A percentile compares a stretch with the other conserved stretches of the same genome.
Evolutionary conservation across 257 asterid species (phyloP).

Genomic region (Rubia yunnanensis): DNA sequence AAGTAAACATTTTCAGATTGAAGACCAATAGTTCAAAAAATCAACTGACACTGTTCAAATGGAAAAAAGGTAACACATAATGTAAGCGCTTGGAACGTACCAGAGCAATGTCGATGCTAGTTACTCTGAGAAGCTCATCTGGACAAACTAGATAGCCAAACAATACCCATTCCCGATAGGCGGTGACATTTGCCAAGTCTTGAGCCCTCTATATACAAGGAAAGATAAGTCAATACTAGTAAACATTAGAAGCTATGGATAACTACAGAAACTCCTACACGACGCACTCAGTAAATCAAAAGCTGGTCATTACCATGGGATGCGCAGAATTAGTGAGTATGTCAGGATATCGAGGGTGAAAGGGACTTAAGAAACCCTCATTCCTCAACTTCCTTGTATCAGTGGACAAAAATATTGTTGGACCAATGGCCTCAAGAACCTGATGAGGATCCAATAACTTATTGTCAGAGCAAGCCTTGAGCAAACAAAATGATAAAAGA

Average conservation of each 20-base stretch:
- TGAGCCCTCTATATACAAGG: conserved; percentile 77
- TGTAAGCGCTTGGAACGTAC: conserved; percentile 32
- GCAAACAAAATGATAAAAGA: not conserved
- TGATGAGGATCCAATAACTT: conserved; percentile 21
- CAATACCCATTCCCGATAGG: conserved; percentile 92
- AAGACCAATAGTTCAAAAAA: conserved; percentile 5
- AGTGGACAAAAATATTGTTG: conserved; percentile 80
- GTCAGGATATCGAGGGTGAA: conserved; percentile 99
- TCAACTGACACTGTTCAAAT: not conserved
- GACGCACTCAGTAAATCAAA: conserved; percentile 14
- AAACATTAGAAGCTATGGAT: conserved; percentile 6
- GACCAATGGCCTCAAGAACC: conserved; percentile 99
- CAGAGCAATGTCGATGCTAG: conserved; percentile 97
- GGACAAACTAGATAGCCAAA: conserved; percentile 98
- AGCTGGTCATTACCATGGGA: conserved; percentile 64
- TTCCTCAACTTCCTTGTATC: conserved; percentile 96
- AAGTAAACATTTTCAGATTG: not conserved
- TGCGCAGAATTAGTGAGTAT: conserved; percentile 98
- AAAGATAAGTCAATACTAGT: conserved; percentile 7
- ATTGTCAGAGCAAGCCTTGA: conserved; percentile 2
- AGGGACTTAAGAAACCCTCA: conserved; percentile 96
- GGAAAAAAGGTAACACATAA: conserved; percentile 12
- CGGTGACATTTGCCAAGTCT: conserved; percentile 95
- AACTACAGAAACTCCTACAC: conserved; percentile 13
- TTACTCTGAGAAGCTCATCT: conserved; percentile 94